Base-by-base conservation (phyloP, 1,284 basidiomycete genomes). In the Sporisorium exsertum region DNA sequence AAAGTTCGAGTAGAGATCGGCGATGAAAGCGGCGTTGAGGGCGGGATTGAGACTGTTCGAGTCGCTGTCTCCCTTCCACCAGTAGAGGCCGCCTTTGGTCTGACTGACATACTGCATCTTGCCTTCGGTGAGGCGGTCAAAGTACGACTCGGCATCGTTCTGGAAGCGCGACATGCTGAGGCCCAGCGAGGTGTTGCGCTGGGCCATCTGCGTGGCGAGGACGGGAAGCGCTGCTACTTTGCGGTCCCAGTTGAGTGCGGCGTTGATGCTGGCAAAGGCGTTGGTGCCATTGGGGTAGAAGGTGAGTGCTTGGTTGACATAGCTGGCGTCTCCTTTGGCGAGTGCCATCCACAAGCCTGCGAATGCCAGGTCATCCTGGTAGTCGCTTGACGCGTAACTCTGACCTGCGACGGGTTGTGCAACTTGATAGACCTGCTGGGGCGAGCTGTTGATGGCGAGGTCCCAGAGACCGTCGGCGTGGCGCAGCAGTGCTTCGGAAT, bases 161-260 rank as follows among this genome's bases (percentile, higher is more conserved):
- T 91, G 90, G 93, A 93, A 96, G 13, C 87, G 85, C 1, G 89
- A 88, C 40, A 90, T 77, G 80, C 92, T 90, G 16, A 70, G 88
- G 86, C 90, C 89, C 32, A 94, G 87, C 64, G 91, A 91, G 0
- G 87, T 86, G 54, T 87, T 81, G 18, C 86, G 82, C 26, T 83
- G 69, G 0, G 87, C 83, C 9, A 87, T 68, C 74, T 89, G 87
- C 1, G 86, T 84, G 58, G 92, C 92, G 13, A 96, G 87, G 20
- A 96, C 89, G 46, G 91, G 89, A 0, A 93, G 83, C 1, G 91
- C 93, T 3, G 93, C 91, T 0, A 89, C 89, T 84, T 93, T 93
- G 2, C 90, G 90, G 82, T 95, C 94, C 94, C 95, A 97, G 83
- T 95, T 95, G 87, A 95, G 93, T 7, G 92, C 91, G 6, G 87